Evolutionary conservation across 2,329 filamentous ascomycete genomes (phyloP), one percentile per base, ranked within the genome.

Genomic region (Phyllosticta citribraziliensis): DNA sequence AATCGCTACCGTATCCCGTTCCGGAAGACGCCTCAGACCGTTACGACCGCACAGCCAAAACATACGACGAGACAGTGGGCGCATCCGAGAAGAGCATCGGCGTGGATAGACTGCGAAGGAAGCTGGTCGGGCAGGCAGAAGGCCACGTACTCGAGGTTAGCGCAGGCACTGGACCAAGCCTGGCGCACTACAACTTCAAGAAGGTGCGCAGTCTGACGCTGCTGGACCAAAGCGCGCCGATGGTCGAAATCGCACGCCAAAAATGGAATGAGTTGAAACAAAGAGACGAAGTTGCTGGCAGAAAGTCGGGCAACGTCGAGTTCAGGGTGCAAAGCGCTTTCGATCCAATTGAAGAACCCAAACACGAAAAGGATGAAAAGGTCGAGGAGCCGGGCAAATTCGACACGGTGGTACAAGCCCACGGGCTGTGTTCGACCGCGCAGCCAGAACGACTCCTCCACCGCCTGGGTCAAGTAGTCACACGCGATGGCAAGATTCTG

Each of bases 351-450:
- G 73, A 73, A 8, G 70, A 73, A 9, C 74, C 76, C 8, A 73
- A 74, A 33, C 73, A 73, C 24, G 52, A 25, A 10, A 59, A 55
- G 17, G 11, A 22, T n/a, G 20, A 17, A 2, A 50, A 47, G 8
- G 54, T 14, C 9, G 55, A 50, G 12, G 58, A 50, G 50, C 30
- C 9, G 27, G 60, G 51, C 17, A 47, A 55, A 22, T 81, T 78
- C 67, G 78, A 80, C 60, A 79, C 78, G 1, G 76, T 81, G 50
- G 68, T 81, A 54, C 78, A 81, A 67, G 80, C 78, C 2, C 80
- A 80, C 77, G 79, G 79, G 5, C 69, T 81, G 8, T 81, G 79
- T 69, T 79, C 76, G 40, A 80, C 78, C 25, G 69, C 74, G 6
- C 70, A 75, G 56, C 79, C 79, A 2, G 73, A 73, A 35, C 69